These are phyloP conservation scores for Plenodomus lindquistii DNA, from an alignment of 2,329 filamentous ascomycete species.

Conservation along the genomic window DNA sequence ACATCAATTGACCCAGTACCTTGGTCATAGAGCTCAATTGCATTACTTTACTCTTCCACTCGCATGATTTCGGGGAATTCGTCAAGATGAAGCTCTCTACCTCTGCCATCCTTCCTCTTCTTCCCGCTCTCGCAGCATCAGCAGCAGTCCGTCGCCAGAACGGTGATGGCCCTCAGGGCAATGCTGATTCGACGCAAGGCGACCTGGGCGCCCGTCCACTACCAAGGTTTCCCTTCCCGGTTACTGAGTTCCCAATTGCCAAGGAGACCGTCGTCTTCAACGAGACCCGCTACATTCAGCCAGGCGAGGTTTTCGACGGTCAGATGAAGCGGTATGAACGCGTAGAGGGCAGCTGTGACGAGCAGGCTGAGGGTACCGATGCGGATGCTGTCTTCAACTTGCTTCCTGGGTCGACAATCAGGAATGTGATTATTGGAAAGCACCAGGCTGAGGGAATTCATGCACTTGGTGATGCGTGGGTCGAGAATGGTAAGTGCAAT, in stretches of 20 bases:
- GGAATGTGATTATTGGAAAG: conserved; percentile 30
- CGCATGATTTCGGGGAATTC: not conserved
- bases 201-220: conserved; percentile 25
- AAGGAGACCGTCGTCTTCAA: conserved; percentile 30
- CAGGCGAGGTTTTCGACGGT: conserved; percentile 28
- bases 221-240: conserved; percentile 27
- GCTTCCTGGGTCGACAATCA: conserved; percentile 23
- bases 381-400: conserved; percentile 32
- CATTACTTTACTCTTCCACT: not conserved
- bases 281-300: conserved; percentile 29
- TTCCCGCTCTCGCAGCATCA: conserved; percentile 22
- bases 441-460: conserved; percentile 31
- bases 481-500: conserved; percentile 23
- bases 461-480: conserved; percentile 30
- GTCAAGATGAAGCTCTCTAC: conserved; percentile 23
- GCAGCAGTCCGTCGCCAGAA: conserved; percentile 25
- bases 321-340: conserved; percentile 34
- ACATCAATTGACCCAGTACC: conserved; percentile 4
- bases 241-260: conserved; percentile 24
- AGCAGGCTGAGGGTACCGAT: conserved; percentile 30
- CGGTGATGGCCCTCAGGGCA: conserved; percentile 27
- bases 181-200: conserved; percentile 24
- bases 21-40: conserved; percentile 3
- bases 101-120: conserved; percentile 21
- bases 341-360: conserved; percentile 26